These are phyloP conservation scores for Sugiyamaella valdiviana DNA, from an alignment of 805 yeast species.

Conservation along the genomic window DNA sequence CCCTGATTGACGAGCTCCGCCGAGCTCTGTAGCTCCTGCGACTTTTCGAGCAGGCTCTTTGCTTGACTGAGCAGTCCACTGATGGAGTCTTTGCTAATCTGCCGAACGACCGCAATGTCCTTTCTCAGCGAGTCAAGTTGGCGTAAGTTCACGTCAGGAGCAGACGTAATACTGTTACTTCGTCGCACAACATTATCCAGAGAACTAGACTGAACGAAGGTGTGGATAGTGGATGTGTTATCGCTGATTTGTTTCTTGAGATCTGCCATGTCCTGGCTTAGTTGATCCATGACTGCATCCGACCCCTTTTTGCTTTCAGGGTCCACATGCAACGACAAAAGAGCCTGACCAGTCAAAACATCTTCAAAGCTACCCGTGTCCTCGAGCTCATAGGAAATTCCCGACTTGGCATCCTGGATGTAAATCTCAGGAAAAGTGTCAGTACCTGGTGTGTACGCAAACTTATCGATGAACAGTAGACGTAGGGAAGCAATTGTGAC, in stretches of 20 bases:
- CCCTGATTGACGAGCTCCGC: background rate
- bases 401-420: constrained; percentile 53
- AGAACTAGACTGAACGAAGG: constrained; percentile 14
- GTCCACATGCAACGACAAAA: constrained; percentile 52
- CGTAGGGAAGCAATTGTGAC: constrained; percentile 40
- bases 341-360: constrained; percentile 47
- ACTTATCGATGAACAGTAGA: constrained; percentile 75
- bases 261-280: constrained; percentile 22
- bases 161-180: background rate
- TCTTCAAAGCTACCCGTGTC: constrained; percentile 63
- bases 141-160: constrained; percentile 2
- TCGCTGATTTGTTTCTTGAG: constrained; percentile 23
- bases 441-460: constrained; percentile 72
- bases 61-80: constrained; percentile 15
- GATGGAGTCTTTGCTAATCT: constrained; percentile 18
- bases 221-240: constrained; percentile 20
- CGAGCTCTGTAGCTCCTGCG: constrained; percentile 21
- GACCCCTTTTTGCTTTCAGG: constrained; percentile 32
- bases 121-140: constrained; percentile 17
- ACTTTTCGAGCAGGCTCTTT: constrained; percentile 10
- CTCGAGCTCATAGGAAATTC: constrained; percentile 62
- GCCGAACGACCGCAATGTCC: constrained; percentile 25
- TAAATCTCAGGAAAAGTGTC: constrained; percentile 66
- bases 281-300: constrained; percentile 24
- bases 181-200: background rate